Percentiles rank a stretch among this genome's conserved stretches.
Conservation (phyloP, 371 early-diverging fungal genomes). For the Mucor piriformis region DNA sequence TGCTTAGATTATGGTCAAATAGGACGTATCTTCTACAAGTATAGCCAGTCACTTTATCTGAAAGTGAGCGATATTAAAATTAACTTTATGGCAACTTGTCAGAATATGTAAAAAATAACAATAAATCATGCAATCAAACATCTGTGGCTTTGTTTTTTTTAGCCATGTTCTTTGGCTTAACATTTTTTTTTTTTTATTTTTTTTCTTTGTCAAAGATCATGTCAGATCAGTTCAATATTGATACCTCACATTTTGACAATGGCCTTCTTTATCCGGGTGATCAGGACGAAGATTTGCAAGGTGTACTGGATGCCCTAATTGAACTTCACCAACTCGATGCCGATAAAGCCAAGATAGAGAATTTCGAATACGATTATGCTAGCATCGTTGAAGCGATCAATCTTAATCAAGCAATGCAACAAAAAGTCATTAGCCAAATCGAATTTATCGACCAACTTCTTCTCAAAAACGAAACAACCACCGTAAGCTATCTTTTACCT, state of each 20-base stretch:
- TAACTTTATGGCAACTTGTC: too few relatives aligned
- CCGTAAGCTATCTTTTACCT: constrained; percentile 8
- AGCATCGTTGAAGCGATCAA: constrained; percentile 23
- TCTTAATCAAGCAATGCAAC: constrained; percentile 27
- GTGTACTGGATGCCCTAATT: constrained; percentile 9
- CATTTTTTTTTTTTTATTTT: too few relatives aligned
- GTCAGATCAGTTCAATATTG: background rate
- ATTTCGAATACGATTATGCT: background rate
- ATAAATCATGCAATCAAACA: background rate
- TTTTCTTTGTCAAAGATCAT: background rate
- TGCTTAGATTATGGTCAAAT: too few relatives aligned
- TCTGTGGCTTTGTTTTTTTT: background rate
- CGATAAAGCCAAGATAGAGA: background rate
- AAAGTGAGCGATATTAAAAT: too few relatives aligned
- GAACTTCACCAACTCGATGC: constrained; percentile 2
- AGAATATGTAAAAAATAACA: background rate
- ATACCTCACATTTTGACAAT: background rate
- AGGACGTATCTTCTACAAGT: too few relatives aligned
- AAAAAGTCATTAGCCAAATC: constrained; percentile 22
- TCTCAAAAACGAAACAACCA: constrained; percentile 9
- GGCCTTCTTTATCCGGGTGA: background rate
- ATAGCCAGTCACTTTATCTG: too few relatives aligned
- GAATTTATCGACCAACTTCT: constrained; percentile 19
- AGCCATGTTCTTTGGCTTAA: background rate
- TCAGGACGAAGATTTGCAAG: constrained; percentile 6